These are phyloP conservation scores for Przewalskia tangutica DNA, from an alignment of 257 asterid genomes.

Conservation along the genomic window DNA sequence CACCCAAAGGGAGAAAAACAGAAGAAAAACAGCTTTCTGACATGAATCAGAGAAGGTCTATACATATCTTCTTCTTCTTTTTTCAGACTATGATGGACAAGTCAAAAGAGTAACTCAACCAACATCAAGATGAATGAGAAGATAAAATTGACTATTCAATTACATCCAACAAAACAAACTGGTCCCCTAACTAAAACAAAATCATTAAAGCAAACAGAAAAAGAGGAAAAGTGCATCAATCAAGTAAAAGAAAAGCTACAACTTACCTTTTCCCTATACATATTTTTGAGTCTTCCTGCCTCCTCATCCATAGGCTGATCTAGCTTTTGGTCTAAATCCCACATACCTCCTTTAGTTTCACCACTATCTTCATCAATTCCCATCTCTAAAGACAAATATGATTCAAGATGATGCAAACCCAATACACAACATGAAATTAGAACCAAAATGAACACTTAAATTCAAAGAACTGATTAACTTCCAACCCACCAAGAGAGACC, in stretches of 20 bases:
- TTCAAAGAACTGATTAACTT: slow-evolving; percentile 6
- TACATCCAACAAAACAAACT: not conserved
- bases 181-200: not conserved
- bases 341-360: slow-evolving; percentile 77
- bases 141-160: not conserved
- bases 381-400: slow-evolving; percentile 10
- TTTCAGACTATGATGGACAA: not conserved
- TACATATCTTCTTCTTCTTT: not conserved
- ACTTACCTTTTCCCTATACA: slow-evolving; percentile 82
- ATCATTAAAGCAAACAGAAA: not conserved
- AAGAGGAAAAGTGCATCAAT: not conserved
- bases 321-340: slow-evolving; percentile 92
- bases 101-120: not conserved
- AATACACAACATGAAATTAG: not conserved
- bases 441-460: slow-evolving; percentile 6
- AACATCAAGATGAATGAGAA: not conserved
- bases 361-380: slow-evolving; percentile 36
- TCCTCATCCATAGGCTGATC: slow-evolving; percentile 99
- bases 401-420: not conserved
- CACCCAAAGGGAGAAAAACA: not conserved
- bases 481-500: not conserved
- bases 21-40: not conserved
- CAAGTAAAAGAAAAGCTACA: not conserved
- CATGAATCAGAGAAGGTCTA: not conserved
- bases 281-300: slow-evolving; percentile 73